Evolutionary conservation across 768 basidiomycete species (phyloP), one percentile per base, ranked within the genome.

Genomic region (Sistotremastrum suecicum): DNA sequence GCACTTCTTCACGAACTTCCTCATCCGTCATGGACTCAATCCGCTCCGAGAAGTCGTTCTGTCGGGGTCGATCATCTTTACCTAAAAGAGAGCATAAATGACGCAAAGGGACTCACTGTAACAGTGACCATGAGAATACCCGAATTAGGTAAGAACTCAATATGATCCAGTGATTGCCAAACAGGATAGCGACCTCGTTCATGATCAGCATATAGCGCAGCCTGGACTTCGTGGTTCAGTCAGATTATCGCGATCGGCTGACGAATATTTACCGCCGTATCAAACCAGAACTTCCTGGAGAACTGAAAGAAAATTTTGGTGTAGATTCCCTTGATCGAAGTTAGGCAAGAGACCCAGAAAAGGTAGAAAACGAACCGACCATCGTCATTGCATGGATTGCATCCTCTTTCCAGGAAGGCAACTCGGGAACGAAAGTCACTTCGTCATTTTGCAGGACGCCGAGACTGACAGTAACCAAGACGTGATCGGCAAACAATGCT

Each of bases 121-220:
- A 73, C 70, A 1, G 70, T 76, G 0, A 66, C 70, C 48, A 74
- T 75, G 11, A 77, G 47, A 41, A 82, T 67, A 8, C 75, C 70
- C 3, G 75, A 79, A 3, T 72, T 77, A 11, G 74, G 76, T 44
- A 80, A 66, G 56, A 79, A 82, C 39, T 66, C 63, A 1, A 60
- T 49, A 45, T 75, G 67, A 54, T 82, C 79, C 39, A 81, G 56
- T 53, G 68, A 75, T 53, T 81, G 79, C 80, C 79, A 81, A 5
- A 80, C 70, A 0, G 77, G 75, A 58, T 80, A 82, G 33, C 68
- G 64, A 5, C 80, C 80, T 20, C 78, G 69, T 47, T 75, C 65
- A 10, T 60, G 57, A 47, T 75, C 74, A 4, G 78, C 77, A 50
- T 76, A 79, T 5, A 79, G 54, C 5, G 65, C 76, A 60, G 74